A percentile compares a stretch with the other conserved stretches of the same genome.
phyloP scores from a whole-genome alignment of 352 stramenopile genomes.

The Halophytophthora polymorphica region DNA sequence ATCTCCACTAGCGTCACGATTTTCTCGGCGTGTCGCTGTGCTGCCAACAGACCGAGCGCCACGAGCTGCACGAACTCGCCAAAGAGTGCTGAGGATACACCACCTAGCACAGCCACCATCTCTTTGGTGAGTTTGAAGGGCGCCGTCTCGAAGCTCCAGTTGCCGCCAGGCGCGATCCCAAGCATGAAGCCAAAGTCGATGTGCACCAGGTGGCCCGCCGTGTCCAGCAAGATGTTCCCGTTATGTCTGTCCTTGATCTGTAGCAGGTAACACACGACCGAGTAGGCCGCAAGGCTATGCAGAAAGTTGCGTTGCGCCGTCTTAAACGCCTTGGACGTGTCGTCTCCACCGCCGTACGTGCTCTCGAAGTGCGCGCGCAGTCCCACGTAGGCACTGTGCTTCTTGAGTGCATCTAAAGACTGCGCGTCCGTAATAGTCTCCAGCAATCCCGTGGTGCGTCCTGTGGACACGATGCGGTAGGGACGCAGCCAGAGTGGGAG shows the following conservation, averaged over 20 bases:
- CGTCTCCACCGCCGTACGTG: constrained; percentile 74
- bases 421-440: constrained; percentile 94
- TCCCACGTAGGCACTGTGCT: constrained; percentile 77
- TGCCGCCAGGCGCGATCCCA: constrained; percentile 91
- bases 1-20: constrained; percentile 73
- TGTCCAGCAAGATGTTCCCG: constrained; percentile 95
- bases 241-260: constrained; percentile 96
- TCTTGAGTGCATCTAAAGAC: constrained; percentile 95
- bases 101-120: constrained; percentile 91
- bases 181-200: constrained; percentile 98
- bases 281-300: constrained; percentile 66
- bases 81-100: constrained; percentile 48
- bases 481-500: constrained; percentile 92
- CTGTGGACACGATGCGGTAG: constrained; percentile 94
- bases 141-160: constrained; percentile 91
- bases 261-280: constrained; percentile 83
- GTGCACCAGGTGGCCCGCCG: constrained; percentile 89
- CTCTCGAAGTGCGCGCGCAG: constrained; percentile 91
- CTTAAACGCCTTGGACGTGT: constrained; percentile 35
- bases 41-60: constrained; percentile 44
- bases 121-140: constrained; percentile 96
- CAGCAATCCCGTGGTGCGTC: constrained; percentile 90
- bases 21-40: constrained; percentile 57
- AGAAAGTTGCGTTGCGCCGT: constrained; percentile 60
- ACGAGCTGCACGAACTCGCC: constrained; percentile 74